A percentile compares a stretch with the other conserved stretches of the same genome.
Evolutionary conservation across 441 rosid species (phyloP).

Genomic region (Pelargonium hybrid): DNA sequence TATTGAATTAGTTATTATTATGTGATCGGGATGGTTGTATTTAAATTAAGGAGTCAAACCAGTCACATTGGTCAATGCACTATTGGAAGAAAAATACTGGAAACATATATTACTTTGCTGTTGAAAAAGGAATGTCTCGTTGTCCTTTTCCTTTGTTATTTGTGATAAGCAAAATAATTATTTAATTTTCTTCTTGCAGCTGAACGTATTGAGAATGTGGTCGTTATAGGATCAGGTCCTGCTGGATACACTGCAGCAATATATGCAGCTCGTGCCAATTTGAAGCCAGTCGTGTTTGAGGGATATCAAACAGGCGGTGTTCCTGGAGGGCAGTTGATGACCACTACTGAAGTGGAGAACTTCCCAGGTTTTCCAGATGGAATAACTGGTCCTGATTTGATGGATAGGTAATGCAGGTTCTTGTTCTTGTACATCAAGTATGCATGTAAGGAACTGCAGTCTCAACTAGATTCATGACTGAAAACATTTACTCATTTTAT

Average conservation of each 20-base stretch:
- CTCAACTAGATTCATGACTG: constrained; percentile 8
- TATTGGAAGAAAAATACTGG: no score
- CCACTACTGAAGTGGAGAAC: constrained; percentile 95
- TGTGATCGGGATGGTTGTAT: no score
- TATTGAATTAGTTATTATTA: no score
- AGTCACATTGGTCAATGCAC: no score
- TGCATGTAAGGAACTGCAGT: not conserved
- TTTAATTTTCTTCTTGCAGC: constrained; percentile 34
- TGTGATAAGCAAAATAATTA: constrained; percentile 1
- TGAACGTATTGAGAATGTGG: constrained; percentile 70
- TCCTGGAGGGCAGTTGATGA: constrained; percentile 97
- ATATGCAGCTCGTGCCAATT: constrained; percentile 95
- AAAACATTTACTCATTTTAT: no score
- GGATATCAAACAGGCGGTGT: constrained; percentile 96
- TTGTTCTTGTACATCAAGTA: not conserved
- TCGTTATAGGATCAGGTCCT: constrained; percentile 90
- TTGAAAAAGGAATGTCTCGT: no score
- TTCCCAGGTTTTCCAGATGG: constrained; percentile 97
- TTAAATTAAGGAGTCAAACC: no score
- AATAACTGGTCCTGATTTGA: constrained; percentile 93
- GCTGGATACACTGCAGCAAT: constrained; percentile 96
- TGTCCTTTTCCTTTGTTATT: not conserved
- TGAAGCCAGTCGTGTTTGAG: constrained; percentile 94
- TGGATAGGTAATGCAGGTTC: constrained; percentile 55
- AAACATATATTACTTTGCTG: no score